Percentiles rank a stretch among this genome's conserved stretches.
phyloP scores from a whole-genome alignment of 441 rosid genomes.

The Kokia cookei region DNA sequence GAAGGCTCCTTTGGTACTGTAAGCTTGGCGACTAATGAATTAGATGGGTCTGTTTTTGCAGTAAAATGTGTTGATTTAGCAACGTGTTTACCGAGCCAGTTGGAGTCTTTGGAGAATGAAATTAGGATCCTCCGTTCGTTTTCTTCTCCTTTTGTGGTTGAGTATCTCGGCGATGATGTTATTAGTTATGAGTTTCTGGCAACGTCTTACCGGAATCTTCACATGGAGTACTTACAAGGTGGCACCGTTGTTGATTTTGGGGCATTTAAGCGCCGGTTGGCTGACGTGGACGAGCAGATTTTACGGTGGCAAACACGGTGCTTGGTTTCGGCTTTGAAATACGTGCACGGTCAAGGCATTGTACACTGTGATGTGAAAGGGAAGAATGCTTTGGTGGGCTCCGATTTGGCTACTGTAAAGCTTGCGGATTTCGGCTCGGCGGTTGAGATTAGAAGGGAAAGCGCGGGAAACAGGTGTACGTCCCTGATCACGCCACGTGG shows the following conservation, averaged over 20 bases:
- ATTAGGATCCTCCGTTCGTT: slow-evolving; percentile 38
- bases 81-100: slow-evolving; percentile 13
- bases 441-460: neutral
- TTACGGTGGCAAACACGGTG: slow-evolving; percentile 43
- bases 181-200: slow-evolving; percentile 1
- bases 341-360: slow-evolving; percentile 47
- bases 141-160: slow-evolving; percentile 35
- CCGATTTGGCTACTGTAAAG: slow-evolving; percentile 27
- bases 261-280: neutral
- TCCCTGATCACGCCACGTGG: slow-evolving; percentile 44
- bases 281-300: slow-evolving; percentile 32
- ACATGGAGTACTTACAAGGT: slow-evolving; percentile 34
- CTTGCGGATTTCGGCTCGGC: slow-evolving; percentile 78
- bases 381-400: slow-evolving; percentile 39
- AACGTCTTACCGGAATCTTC: slow-evolving; percentile 23
- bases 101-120: slow-evolving; percentile 36
- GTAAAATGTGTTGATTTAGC: slow-evolving; percentile 36
- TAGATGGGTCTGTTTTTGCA: slow-evolving; percentile 28
- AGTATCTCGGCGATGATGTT: slow-evolving; percentile 35
- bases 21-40: slow-evolving; percentile 18
- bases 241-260: slow-evolving; percentile 42
- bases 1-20: slow-evolving; percentile 45
- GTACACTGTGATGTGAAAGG: slow-evolving; percentile 81
- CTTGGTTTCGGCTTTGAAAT: slow-evolving; percentile 46
- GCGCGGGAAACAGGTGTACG: neutral